Evolutionary conservation across 2,329 filamentous ascomycete genomes (phyloP).

Genomic region (Hyphodiscus sp.): DNA sequence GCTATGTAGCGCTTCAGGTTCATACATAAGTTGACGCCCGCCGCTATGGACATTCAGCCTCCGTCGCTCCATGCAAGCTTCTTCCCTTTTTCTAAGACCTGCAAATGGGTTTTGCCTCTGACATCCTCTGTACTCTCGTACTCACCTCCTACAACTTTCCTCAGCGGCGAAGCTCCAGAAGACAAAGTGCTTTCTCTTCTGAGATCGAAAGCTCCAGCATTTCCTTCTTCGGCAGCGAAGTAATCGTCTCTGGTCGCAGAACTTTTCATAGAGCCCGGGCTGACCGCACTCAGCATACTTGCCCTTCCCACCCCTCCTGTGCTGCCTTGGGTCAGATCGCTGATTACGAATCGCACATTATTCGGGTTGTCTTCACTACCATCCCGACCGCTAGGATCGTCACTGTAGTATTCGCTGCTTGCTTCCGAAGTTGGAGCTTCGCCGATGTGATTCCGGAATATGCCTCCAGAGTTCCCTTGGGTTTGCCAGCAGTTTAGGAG

Average conservation of each 20-base stretch:
- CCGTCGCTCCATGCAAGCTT: background rate
- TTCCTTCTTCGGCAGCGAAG: background rate
- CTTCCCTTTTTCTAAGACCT: background rate
- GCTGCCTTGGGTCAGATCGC: background rate
- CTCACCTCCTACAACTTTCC: background rate
- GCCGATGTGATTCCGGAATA: conserved; percentile 18
- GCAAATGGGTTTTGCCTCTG: background rate
- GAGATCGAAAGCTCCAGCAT: background rate
- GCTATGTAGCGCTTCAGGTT: too few species aligned
- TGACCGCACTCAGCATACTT: background rate
- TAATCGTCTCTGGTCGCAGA: background rate
- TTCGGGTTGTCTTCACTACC: background rate
- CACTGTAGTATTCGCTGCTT: background rate
- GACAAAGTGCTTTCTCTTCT: background rate
- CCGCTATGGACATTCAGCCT: too few species aligned
- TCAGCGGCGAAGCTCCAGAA: background rate
- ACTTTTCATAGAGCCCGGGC: background rate
- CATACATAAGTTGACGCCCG: too few species aligned
- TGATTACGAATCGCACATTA: background rate
- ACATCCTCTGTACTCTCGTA: background rate
- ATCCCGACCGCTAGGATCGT: background rate
- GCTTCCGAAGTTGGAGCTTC: background rate
- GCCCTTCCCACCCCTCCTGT: background rate
- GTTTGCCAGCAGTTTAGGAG: conserved; percentile 50
- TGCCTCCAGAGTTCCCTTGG: conserved; percentile 19